Evolutionary conservation across 2,329 filamentous ascomycete species (phyloP).

Genomic region (Diaporthe capsici): DNA sequence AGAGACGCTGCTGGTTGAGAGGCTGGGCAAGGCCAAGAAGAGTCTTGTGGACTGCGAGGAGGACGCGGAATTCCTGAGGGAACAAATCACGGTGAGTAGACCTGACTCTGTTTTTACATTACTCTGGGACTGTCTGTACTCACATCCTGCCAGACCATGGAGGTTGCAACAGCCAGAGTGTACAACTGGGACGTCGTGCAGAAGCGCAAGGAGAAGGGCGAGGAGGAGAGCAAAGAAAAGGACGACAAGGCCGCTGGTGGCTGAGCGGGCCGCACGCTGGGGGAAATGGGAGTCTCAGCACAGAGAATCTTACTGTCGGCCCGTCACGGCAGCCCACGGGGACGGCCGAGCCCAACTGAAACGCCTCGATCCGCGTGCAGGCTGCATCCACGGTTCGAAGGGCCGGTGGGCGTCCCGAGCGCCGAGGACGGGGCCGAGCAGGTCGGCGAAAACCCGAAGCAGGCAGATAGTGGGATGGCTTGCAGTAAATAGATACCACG

Average conservation of each 20-base stretch:
- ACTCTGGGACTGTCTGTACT: slow-evolving; percentile 3
- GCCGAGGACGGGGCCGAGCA: not conserved
- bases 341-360: not conserved
- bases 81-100: slow-evolving; percentile 89
- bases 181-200: slow-evolving; percentile 99
- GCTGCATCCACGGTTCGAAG: not conserved
- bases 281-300: not conserved
- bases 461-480: not conserved
- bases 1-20: slow-evolving; percentile 81
- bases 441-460: too few species aligned
- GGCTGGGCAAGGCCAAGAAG: slow-evolving; percentile 83
- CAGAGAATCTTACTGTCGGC: slow-evolving; percentile 11
- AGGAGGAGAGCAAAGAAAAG: slow-evolving; percentile 66
- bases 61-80: slow-evolving; percentile 93
- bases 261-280: slow-evolving; percentile 39
- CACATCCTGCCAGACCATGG: slow-evolving; percentile 78
- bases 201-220: slow-evolving; percentile 89
- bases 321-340: slow-evolving; percentile 4
- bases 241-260: slow-evolving; percentile 48
- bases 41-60: slow-evolving; percentile 93
- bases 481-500: slow-evolving; percentile 15
- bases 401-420: not conserved
- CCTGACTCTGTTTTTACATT: too few species aligned
- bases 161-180: slow-evolving; percentile 95
- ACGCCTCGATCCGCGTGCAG: not conserved